Conservation (phyloP, 768 basidiomycete genomes). For the Gelatoporia subvermispora region DNA sequence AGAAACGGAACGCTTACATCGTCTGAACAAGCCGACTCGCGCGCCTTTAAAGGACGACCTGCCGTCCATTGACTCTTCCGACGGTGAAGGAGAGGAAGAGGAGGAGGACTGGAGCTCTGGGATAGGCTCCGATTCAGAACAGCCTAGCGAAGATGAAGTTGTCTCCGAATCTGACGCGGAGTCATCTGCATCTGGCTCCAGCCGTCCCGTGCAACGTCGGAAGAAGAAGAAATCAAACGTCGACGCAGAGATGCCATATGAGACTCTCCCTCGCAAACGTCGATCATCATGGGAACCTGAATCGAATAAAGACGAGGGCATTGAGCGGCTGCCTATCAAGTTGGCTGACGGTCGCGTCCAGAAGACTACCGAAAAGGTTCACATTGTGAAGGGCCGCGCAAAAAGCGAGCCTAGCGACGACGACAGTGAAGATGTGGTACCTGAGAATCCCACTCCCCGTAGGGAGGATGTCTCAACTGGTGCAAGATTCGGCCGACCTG, state of each 20-base stretch:
- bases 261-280: slow-evolving; percentile 52
- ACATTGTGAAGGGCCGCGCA: slow-evolving; percentile 18
- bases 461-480: slow-evolving; percentile 78
- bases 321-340: slow-evolving; percentile 80
- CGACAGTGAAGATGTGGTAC: slow-evolving; percentile 32
- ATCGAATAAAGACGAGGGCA: slow-evolving; percentile 42
- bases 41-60: slow-evolving; percentile 49
- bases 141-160: slow-evolving; percentile 27
- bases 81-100: slow-evolving; percentile 51
- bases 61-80: slow-evolving; percentile 65
- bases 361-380: slow-evolving; percentile 40
- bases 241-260: slow-evolving; percentile 77
- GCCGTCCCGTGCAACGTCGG: slow-evolving; percentile 1
- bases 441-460: slow-evolving; percentile 21
- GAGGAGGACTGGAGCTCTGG: slow-evolving; percentile 48
- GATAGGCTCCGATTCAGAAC: slow-evolving; percentile 30
- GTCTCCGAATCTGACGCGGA: slow-evolving; percentile 16
- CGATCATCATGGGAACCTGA: slow-evolving; percentile 41
- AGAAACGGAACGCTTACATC: slow-evolving; percentile 69
- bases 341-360: slow-evolving; percentile 75
- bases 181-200: slow-evolving; percentile 9
- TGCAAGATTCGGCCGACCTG: slow-evolving; percentile 81
- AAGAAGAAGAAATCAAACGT: slow-evolving; percentile 18
- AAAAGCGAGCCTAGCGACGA: slow-evolving; percentile 24
- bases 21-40: slow-evolving; percentile 53